These are phyloP conservation scores for Rhizopus sp. DNA, from an alignment of 371 early-diverging fungal species.

Conservation along the genomic window DNA sequence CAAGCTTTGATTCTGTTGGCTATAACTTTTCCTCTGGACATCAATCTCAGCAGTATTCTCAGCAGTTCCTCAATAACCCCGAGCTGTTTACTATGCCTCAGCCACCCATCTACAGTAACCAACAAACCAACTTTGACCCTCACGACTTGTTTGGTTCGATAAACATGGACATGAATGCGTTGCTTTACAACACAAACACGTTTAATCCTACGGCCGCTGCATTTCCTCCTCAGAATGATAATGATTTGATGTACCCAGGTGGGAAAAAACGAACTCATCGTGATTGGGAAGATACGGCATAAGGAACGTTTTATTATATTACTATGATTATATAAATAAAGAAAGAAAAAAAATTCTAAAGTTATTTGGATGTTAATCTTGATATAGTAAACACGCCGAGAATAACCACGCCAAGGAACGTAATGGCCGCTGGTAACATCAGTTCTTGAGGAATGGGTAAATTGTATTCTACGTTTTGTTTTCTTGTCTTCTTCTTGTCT, in stretches of 20 bases:
- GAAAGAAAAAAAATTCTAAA: too few relatives aligned
- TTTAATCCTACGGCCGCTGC: slow-evolving; percentile 2
- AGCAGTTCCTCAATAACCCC: neutral
- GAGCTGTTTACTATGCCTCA: slow-evolving; percentile 2
- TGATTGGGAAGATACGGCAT: slow-evolving; percentile 32
- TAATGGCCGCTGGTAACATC: slow-evolving; percentile 58
- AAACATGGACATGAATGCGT: slow-evolving; percentile 43
- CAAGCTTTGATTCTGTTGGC: too few relatives aligned
- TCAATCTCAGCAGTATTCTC: slow-evolving; percentile 2
- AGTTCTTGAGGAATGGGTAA: slow-evolving; percentile 49
- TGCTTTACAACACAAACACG: slow-evolving; percentile 20
- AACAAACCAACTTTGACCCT: slow-evolving; percentile 20
- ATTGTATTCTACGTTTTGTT: slow-evolving; percentile 15
- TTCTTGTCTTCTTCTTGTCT: neutral
- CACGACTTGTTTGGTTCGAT: slow-evolving; percentile 29
- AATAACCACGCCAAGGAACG: slow-evolving; percentile 58
- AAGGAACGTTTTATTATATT: slow-evolving; percentile 8
- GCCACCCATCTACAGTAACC: slow-evolving; percentile 2
- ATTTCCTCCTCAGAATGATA: slow-evolving; percentile 1
- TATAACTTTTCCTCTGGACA: slow-evolving; percentile 1
- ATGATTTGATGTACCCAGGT: slow-evolving; percentile 21
- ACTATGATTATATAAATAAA: neutral
- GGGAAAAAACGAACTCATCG: slow-evolving; percentile 39
- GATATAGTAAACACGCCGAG: slow-evolving; percentile 57
- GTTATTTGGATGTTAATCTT: slow-evolving; percentile 22